Evolutionary conservation across 768 basidiomycete genomes (phyloP).

Genomic region (Mycena chlorophos): DNA sequence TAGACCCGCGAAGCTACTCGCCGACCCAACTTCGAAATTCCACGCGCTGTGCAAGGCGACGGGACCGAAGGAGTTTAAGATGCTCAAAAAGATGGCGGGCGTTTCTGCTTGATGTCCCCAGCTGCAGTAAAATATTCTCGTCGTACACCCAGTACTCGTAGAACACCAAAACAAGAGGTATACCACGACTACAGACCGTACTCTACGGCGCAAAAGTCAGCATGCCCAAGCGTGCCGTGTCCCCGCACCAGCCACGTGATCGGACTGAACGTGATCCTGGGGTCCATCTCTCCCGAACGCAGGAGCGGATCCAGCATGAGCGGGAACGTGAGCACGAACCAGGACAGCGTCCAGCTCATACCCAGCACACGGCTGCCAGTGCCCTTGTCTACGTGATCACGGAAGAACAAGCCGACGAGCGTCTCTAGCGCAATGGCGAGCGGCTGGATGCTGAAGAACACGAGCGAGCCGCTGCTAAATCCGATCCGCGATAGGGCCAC

Average conservation of each 20-base stretch:
- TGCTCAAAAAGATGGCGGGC: conserved; percentile 66
- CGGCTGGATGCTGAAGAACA: conserved; percentile 18
- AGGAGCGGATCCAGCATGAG: conserved; percentile 19
- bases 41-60: conserved; percentile 70
- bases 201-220: background rate
- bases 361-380: background rate
- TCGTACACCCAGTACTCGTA: too few relatives aligned
- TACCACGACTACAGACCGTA: too few relatives aligned
- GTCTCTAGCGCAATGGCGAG: conserved; percentile 10
- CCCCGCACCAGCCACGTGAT: conserved; percentile 4
- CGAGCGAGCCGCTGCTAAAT: conserved; percentile 10
- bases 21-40: conserved; percentile 58
- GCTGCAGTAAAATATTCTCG: too few relatives aligned
- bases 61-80: conserved; percentile 68
- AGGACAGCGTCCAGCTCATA: conserved; percentile 4
- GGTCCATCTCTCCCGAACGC: conserved; percentile 7
- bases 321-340: conserved; percentile 16
- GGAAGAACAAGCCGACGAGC: background rate
- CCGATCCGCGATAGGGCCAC: background rate
- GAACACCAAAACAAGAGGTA: too few relatives aligned
- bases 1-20: conserved; percentile 55
- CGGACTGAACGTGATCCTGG: conserved; percentile 1
- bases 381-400: background rate
- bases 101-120: too few relatives aligned
- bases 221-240: background rate